Percentiles rank a stretch among this genome's conserved stretches.
phyloP scores from a whole-genome alignment of 2,329 filamentous ascomycete species.

The Diplodia mutila region DNA sequence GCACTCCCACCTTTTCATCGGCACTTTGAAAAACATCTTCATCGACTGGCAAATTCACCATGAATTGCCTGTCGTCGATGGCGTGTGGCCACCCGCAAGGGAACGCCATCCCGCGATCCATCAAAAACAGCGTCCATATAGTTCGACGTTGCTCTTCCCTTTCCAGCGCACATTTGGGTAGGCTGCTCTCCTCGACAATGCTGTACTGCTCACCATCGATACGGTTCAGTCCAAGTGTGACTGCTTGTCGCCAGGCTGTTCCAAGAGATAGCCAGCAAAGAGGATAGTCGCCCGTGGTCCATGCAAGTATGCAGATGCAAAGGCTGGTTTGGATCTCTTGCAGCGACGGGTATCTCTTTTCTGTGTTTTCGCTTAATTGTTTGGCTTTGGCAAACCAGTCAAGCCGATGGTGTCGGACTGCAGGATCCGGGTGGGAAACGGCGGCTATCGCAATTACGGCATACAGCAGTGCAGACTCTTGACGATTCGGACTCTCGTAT shows the following conservation, averaged over 20 bases:
- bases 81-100: constrained; percentile 36
- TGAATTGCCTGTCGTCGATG: constrained; percentile 38
- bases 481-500: constrained; percentile 30
- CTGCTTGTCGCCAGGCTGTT: constrained; percentile 40
- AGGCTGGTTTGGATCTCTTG: constrained; percentile 36
- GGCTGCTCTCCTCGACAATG: not conserved
- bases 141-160: constrained; percentile 37
- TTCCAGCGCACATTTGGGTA: constrained; percentile 29
- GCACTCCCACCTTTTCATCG: not conserved
- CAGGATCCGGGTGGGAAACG: constrained; percentile 32
- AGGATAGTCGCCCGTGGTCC: constrained; percentile 36
- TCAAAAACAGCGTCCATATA: constrained; percentile 39
- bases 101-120: constrained; percentile 37
- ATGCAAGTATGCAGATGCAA: constrained; percentile 33
- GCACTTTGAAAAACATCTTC: constrained; percentile 28
- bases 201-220: constrained; percentile 31
- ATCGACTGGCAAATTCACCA: constrained; percentile 36
- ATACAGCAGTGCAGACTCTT: constrained; percentile 33
- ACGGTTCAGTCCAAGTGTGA: constrained; percentile 36
- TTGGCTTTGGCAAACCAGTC: constrained; percentile 39
- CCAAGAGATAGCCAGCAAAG: constrained; percentile 37
- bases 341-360: constrained; percentile 31
- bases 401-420: constrained; percentile 30
- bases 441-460: constrained; percentile 36
- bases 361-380: constrained; percentile 34